These are phyloP conservation scores for Teratosphaeria epicoccoides DNA, from an alignment of 2,329 filamentous ascomycete species.

Conservation along the genomic window DNA sequence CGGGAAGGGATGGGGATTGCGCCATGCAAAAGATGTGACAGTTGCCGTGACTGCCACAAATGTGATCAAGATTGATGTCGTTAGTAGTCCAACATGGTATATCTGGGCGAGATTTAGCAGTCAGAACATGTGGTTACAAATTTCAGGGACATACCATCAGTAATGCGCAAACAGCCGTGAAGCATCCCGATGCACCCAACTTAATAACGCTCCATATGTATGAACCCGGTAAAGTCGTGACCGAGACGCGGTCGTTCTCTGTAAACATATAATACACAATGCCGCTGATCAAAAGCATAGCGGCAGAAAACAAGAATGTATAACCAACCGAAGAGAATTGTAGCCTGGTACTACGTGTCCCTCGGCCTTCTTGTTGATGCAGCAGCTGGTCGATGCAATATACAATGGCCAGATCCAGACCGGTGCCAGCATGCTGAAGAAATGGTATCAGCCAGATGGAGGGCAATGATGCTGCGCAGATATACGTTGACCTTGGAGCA, in stretches of 20 bases:
- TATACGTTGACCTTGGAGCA: conserved; percentile 36
- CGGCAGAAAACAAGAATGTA: conserved; percentile 26
- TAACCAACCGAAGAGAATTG: conserved; percentile 17
- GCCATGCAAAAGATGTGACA: conserved; percentile 25
- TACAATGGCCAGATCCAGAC: conserved; percentile 34
- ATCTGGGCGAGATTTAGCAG: conserved; percentile 25
- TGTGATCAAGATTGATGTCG: conserved; percentile 29
- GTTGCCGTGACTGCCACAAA: conserved; percentile 27
- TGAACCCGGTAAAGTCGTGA: conserved; percentile 26
- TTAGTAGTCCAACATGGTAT: conserved; percentile 29
- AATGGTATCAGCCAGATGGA: conserved; percentile 26
- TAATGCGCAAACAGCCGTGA: conserved; percentile 19
- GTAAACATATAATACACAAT: conserved; percentile 26
- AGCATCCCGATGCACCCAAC: conserved; percentile 17
- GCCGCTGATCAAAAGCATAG: conserved; percentile 28
- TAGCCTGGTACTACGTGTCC: conserved; percentile 5
- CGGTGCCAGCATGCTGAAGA: conserved; percentile 28
- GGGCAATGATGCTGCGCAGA: conserved; percentile 35
- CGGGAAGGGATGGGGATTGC: conserved; percentile 23
- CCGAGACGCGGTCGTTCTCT: conserved; percentile 30
- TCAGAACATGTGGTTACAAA: not conserved
- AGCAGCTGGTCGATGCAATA: conserved; percentile 22
- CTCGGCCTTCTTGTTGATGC: conserved; percentile 9
- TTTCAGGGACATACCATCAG: conserved; percentile 20
- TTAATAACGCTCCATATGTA: conserved; percentile 29